Conservation (phyloP, 371 early-diverging fungal genomes). For the Coemansia linderi region DNA sequence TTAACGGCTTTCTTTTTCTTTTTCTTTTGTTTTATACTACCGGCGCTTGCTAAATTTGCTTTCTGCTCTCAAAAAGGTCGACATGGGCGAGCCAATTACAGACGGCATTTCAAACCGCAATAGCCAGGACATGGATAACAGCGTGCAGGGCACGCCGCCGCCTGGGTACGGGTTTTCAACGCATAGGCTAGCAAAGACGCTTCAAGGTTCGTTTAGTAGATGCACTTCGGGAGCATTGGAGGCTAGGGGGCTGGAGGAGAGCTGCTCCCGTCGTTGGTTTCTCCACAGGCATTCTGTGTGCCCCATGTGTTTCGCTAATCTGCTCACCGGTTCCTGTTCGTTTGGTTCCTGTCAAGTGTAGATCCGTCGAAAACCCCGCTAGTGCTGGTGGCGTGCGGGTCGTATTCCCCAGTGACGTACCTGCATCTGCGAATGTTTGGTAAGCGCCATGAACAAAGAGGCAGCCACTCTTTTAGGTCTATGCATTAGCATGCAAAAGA, state of each 20-base stretch:
- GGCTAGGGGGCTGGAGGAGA: not conserved
- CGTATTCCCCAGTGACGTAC: conserved; percentile 96
- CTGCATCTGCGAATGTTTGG: conserved; percentile 98
- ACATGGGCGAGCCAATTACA: conserved; percentile 52
- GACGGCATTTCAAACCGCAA: conserved; percentile 44
- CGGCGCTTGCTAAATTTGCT: not conserved
- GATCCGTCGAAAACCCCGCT: conserved; percentile 83
- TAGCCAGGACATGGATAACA: conserved; percentile 23
- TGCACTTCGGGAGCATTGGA: not conserved
- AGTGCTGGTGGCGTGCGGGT: conserved; percentile 96
- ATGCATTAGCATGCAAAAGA: conserved; percentile 5
- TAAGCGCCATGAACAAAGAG: conserved; percentile 54
- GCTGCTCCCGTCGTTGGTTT: not conserved
- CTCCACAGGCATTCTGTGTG: not conserved
- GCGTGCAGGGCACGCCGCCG: conserved; percentile 41
- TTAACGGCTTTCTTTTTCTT: not conserved
- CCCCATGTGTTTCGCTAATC: not conserved
- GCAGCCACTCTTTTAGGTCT: not conserved
- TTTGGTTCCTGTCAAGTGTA: conserved; percentile 35
- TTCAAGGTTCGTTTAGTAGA: conserved; percentile 29
- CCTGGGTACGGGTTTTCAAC: conserved; percentile 50
- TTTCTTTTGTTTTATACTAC: not conserved
- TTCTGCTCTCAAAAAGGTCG: not conserved
- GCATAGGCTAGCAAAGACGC: conserved; percentile 46
- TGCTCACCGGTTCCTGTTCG: not conserved